These are phyloP conservation scores for Lyophyllum shimeji DNA, from an alignment of 768 basidiomycete genomes.

Conservation along the genomic window DNA sequence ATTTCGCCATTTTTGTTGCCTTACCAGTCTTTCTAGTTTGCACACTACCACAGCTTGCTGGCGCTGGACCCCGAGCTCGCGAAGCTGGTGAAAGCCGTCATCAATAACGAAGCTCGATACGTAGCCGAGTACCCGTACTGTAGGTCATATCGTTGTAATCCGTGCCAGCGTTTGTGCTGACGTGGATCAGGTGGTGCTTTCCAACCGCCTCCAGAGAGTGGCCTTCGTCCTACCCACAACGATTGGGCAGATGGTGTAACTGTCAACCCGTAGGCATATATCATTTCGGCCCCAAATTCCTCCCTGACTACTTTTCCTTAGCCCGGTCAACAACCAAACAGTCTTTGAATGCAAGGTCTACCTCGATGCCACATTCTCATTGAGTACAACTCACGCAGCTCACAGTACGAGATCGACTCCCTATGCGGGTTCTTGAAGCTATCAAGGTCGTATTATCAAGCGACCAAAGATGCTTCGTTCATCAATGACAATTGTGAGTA, in stretches of 20 bases:
- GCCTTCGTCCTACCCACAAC: slow-evolving; percentile 61
- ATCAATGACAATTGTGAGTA: slow-evolving; percentile 66
- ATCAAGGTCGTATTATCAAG: slow-evolving; percentile 68
- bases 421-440: slow-evolving; percentile 79
- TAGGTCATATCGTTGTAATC: slow-evolving; percentile 25
- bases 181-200: slow-evolving; percentile 57
- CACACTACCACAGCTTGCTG: slow-evolving; percentile 64
- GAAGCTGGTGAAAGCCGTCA: slow-evolving; percentile 73
- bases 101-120: slow-evolving; percentile 78
- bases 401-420: slow-evolving; percentile 77
- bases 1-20: background rate
- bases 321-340: slow-evolving; percentile 64
- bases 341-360: slow-evolving; percentile 83
- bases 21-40: slow-evolving; percentile 46
- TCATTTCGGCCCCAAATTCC: slow-evolving; percentile 4
- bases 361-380: background rate
- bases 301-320: slow-evolving; percentile 23
- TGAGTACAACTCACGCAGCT: background rate
- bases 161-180: background rate
- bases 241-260: slow-evolving; percentile 68
- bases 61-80: slow-evolving; percentile 57
- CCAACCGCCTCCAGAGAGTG: slow-evolving; percentile 78
- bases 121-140: slow-evolving; percentile 76
- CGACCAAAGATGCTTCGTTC: slow-evolving; percentile 70
- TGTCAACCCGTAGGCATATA: slow-evolving; percentile 63